Conservation (phyloP, 2,329 filamentous ascomycete genomes). For the Trichoderma sp. region DNA sequence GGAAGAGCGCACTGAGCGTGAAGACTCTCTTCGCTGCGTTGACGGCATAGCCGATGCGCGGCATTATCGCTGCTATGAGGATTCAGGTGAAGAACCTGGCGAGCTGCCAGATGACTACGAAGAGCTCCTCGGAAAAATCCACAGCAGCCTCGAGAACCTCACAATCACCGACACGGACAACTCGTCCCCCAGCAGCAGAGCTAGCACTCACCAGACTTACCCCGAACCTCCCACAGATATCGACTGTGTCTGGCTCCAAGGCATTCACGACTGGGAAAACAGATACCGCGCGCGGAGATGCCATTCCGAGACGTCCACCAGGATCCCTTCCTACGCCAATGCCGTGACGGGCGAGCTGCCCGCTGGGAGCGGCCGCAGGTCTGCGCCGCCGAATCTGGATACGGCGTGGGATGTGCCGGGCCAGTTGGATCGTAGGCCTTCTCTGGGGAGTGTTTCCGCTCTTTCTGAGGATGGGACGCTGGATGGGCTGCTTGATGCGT, state of each 20-base stretch:
- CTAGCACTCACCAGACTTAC: too few species aligned
- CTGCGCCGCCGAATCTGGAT: slow-evolving; percentile 13
- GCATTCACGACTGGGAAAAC: not conserved
- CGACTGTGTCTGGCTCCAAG: not conserved
- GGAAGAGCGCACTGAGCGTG: too few species aligned
- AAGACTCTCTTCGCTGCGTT: not conserved
- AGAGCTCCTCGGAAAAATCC: not conserved
- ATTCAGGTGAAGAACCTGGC: not conserved
- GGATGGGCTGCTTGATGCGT: not conserved
- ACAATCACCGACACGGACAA: too few species aligned
- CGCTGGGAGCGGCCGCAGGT: not conserved
- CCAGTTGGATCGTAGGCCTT: not conserved
- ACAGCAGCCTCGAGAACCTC: not conserved
- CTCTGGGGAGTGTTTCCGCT: too few species aligned
- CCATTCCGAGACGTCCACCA: not conserved
- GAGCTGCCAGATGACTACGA: not conserved
- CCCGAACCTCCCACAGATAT: too few species aligned
- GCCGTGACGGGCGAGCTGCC: not conserved
- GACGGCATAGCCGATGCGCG: not conserved
- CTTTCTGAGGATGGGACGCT: not conserved
- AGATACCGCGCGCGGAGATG: not conserved
- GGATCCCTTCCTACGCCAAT: not conserved
- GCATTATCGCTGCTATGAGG: too few species aligned
- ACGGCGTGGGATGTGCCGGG: not conserved
- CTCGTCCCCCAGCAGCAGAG: too few species aligned